A percentile compares a stretch with the other conserved stretches of the same genome.
Conservation (phyloP, 129 eudicot species). For the Helichrysum umbraculigerum region DNA sequence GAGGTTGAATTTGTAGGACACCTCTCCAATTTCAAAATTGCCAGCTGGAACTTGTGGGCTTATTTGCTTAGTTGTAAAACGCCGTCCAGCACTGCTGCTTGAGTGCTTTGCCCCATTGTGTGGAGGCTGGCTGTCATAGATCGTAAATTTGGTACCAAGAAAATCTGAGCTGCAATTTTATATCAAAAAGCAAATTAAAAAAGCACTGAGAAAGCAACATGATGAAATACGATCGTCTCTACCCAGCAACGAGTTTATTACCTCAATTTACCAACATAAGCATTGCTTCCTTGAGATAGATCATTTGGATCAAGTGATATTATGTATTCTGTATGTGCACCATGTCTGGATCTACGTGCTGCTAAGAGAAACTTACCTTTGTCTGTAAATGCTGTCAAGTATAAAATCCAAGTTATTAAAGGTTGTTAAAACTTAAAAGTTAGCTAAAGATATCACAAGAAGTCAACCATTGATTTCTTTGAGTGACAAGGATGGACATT, state of each 20-base stretch:
- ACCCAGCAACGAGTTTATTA: not conserved
- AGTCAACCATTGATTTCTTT: not conserved
- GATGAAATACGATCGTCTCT: conserved; percentile 9
- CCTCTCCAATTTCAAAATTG: conserved; percentile 79
- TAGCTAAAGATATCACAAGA: not conserved
- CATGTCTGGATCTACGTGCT: conserved; percentile 74
- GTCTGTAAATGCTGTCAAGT: conserved; percentile 72
- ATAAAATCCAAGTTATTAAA: not conserved
- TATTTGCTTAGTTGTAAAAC: conserved; percentile 80
- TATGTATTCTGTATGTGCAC: conserved; percentile 79
- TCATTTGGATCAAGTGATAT: conserved; percentile 89
- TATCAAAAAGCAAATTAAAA: not conserved
- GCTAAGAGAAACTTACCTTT: conserved; percentile 92
- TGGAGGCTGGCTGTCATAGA: conserved; percentile 91
- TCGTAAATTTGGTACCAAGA: conserved; percentile 86
- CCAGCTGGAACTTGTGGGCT: conserved; percentile 95
- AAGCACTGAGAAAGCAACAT: not conserved
- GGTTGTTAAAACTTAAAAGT: conserved; percentile 2
- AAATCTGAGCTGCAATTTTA: conserved; percentile 75
- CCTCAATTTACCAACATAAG: conserved; percentile 95
- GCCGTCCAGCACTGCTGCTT: conserved; percentile 62
- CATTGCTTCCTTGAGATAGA: conserved; percentile 88
- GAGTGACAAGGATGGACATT: not conserved
- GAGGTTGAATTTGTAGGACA: conserved; percentile 90
- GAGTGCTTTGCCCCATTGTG: conserved; percentile 79